These are phyloP conservation scores for Hypoxylon cercidicola DNA, from an alignment of 495 filamentous ascomycete species.

Conservation along the genomic window DNA sequence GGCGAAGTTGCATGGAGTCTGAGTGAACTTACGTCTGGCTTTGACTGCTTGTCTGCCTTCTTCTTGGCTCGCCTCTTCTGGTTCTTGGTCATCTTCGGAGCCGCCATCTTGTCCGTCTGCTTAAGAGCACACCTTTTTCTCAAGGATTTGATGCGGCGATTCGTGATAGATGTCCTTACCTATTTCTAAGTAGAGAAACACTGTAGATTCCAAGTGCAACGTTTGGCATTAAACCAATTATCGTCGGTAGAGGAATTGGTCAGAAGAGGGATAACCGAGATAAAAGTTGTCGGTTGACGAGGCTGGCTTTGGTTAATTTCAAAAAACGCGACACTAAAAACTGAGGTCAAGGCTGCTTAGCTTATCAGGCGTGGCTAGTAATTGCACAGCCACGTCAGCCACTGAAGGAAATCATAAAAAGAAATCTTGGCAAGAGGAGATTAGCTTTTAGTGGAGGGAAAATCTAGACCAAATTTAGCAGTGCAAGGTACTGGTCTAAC, in stretches of 20 bases:
- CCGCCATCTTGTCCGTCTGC: slow-evolving; percentile 57
- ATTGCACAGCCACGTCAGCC: background rate
- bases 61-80: slow-evolving; percentile 87
- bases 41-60: slow-evolving; percentile 80
- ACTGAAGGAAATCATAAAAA: background rate
- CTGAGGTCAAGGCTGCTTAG: slow-evolving; percentile 23
- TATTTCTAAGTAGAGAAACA: background rate
- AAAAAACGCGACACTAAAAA: slow-evolving; percentile 39
- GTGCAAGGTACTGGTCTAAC: slow-evolving; percentile 3
- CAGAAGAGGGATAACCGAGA: slow-evolving; percentile 1
- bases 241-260: background rate
- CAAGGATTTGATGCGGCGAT: slow-evolving; percentile 17
- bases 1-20: slow-evolving; percentile 13
- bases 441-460: background rate
- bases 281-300: slow-evolving; percentile 18
- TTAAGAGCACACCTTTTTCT: slow-evolving; percentile 17
- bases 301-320: slow-evolving; percentile 30
- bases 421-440: background rate
- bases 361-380: background rate
- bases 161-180: slow-evolving; percentile 5
- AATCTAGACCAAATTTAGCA: slow-evolving; percentile 19
- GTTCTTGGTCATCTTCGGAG: slow-evolving; percentile 80
- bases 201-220: too few species aligned
- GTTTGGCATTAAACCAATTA: too few species aligned
- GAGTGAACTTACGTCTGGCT: slow-evolving; percentile 54